Evolutionary conservation across 768 basidiomycete species (phyloP).

Genomic region (Amanita muscaria): DNA sequence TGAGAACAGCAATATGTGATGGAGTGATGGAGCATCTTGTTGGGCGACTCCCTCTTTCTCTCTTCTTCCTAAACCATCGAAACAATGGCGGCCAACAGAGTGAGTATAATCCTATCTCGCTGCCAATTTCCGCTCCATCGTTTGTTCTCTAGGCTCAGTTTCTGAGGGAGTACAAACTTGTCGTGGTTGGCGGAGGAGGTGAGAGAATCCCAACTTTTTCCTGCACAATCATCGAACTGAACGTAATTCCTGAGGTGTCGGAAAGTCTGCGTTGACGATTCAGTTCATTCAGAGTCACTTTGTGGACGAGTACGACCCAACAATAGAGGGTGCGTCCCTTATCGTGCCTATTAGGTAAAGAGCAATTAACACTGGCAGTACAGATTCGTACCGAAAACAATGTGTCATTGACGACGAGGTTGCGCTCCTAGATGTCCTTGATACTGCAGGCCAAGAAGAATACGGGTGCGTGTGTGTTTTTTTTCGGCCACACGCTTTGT

Average conservation of each 20-base stretch:
- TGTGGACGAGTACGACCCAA: constrained; percentile 90
- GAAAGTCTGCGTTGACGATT: constrained; percentile 88
- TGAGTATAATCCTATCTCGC: constrained; percentile 13
- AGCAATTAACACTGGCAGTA: constrained; percentile 1
- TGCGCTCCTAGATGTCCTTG: constrained; percentile 92
- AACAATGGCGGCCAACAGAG: constrained; percentile 30
- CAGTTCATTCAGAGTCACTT: constrained; percentile 97
- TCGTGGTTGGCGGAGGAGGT: constrained; percentile 98
- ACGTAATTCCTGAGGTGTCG: constrained; percentile 29
- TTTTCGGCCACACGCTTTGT: background rate
- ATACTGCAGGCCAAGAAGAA: constrained; percentile 97
- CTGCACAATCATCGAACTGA: constrained; percentile 4
- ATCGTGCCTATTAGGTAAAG: constrained; percentile 1
- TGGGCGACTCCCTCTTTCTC: constrained; percentile 2
- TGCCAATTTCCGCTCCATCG: background rate
- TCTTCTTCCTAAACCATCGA: constrained; percentile 10
- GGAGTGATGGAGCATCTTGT: background rate
- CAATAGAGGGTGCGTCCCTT: constrained; percentile 73
- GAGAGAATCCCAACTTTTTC: background rate
- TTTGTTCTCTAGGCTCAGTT: constrained; percentile 59
- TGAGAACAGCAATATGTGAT: background rate
- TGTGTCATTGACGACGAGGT: constrained; percentile 98
- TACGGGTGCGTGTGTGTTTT: constrained; percentile 64
- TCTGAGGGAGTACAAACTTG: constrained; percentile 95
- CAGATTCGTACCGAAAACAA: constrained; percentile 96